Evolutionary conservation across 108 stramenopile species (phyloP), one percentile per base, ranked within the genome.

Genomic region (Hondaea fermentalgiana): DNA sequence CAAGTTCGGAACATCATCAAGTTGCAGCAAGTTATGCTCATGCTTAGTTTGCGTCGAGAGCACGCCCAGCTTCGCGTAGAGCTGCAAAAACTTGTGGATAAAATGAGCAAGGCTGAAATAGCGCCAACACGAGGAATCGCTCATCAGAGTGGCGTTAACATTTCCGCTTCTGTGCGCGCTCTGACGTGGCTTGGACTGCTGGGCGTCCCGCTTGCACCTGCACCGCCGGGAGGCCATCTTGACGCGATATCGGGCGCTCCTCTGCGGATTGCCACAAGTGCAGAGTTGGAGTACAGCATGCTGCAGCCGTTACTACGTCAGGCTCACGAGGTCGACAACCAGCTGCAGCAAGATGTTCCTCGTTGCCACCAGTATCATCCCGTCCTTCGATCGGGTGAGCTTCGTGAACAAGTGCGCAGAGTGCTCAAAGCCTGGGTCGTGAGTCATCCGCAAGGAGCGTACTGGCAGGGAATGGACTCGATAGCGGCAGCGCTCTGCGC

Each of bases 401-500:
- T 53, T 12, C 76, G 76, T 14, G 10, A 12, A 23, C 45, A 83
- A 83, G 25, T 83, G 19, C 43, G 23, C n/a, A 12, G 6, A 6
- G 51, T 83, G 12, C 76, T 83, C 25, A 83, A 83, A 23, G 76
- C 76, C 45, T 83, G 76, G 76, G 3, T 47, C 51, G n/a, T 83
- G 51, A 83, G 51, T 12, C 19, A 83, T 45, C 45, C 45, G 28
- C n/a, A 53, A 12, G 45, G 76, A n/a, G 76, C 51, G 45, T 83
- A 83, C 51, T 83, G 76, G 76, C 76, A 83, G 51, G 76, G 76
- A 8, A 47, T 83, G 76, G 76, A 83, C 23, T 53, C 49, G 19
- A 17, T 83, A 6, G 76, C 76, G 45, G 76, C 76, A 8, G 28
- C 76, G 10, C 0, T 83, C 3, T 53, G 45, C 23, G 45, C 3